Evolutionary conservation across 768 basidiomycete genomes (phyloP), one percentile per base, ranked within the genome.

Genomic region (Auricularia auricula-judae): DNA sequence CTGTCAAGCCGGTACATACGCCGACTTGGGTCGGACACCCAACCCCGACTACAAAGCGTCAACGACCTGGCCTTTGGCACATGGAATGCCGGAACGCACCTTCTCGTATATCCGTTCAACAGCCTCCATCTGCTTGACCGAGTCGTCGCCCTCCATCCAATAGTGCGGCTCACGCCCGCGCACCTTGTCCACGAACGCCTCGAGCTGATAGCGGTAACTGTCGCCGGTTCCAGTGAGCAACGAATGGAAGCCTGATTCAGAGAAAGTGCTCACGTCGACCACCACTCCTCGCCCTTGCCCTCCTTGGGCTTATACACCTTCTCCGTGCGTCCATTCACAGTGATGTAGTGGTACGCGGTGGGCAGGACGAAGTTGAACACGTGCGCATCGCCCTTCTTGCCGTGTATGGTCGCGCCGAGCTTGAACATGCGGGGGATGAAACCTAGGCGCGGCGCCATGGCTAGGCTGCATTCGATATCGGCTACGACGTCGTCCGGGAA

Each of bases 131-230:
- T 85, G 82, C 63, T 74, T 72, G 59, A 87, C 71, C 2, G 83
- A 80, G 68, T 86, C 82, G 63, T 86, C 81, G 14, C 72, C 73
- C 4, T 75, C 70, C 43, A 86, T 67, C 86, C 86, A 88, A 12
- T 78, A 78, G 64, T 80, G 76, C 3, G 84, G 82, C 29, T 73
- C 71, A 36, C 81, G 75, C 14, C 84, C 84, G 64, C 76, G 76
- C 58, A 88, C 66, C 70, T 77, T 80, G 69, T 88, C 82, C 10
- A 87, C 81, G 64, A 86, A 86, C 8, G 82, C 83, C 73, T 87
- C 85, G 44, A 87, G 73, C 72, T 87, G 85, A 65, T 81, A 84
- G 23, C 82, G 77, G 70, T 83, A 84, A 61, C 76, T 76, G 54
- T 51, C 29, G 29, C 29, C 29, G 29, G 29, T 29, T 29, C 29